Evolutionary conservation across 805 yeast genomes (phyloP).

Genomic region (Isabelozyma gotoi): DNA sequence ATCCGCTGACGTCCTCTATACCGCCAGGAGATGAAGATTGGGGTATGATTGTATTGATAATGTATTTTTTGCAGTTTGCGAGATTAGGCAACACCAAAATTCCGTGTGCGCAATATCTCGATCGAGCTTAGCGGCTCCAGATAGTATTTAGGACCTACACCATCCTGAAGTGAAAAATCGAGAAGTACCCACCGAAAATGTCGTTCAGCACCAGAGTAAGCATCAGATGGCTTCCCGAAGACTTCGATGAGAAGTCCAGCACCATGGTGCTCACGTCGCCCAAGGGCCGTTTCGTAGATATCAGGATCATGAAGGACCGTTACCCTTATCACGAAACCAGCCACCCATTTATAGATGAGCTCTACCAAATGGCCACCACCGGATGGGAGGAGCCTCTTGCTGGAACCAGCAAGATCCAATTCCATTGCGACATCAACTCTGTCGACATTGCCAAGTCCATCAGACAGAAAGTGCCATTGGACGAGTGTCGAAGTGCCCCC

Average conservation of each 20-base stretch:
- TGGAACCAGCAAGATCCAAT: conserved; percentile 35
- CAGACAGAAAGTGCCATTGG: conserved; percentile 28
- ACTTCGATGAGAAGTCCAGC: conserved; percentile 41
- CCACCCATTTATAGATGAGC: conserved; percentile 16
- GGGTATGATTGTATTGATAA: too few relatives aligned
- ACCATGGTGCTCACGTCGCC: conserved; percentile 52
- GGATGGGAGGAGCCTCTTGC: conserved; percentile 45
- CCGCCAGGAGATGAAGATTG: too few relatives aligned
- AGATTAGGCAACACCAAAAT: not conserved
- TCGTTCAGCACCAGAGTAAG: conserved; percentile 48
- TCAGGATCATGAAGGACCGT: conserved; percentile 25
- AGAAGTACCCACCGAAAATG: conserved; percentile 10
- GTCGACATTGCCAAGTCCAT: conserved; percentile 29
- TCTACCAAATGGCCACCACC: conserved; percentile 59
- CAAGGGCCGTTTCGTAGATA: conserved; percentile 46
- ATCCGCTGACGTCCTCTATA: too few relatives aligned
- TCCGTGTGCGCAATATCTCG: not conserved
- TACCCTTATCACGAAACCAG: conserved; percentile 12
- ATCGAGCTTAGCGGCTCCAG: not conserved
- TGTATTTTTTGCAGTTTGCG: not conserved
- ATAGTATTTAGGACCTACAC: not conserved
- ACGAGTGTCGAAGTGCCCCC: conserved; percentile 24
- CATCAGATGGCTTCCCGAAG: conserved; percentile 51
- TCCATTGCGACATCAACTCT: conserved; percentile 45
- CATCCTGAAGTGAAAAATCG: too few relatives aligned